Percentiles rank a stretch among this genome's conserved stretches.
Evolutionary conservation across 805 yeast species (phyloP).

Genomic region (Ogataea ganodermae): DNA sequence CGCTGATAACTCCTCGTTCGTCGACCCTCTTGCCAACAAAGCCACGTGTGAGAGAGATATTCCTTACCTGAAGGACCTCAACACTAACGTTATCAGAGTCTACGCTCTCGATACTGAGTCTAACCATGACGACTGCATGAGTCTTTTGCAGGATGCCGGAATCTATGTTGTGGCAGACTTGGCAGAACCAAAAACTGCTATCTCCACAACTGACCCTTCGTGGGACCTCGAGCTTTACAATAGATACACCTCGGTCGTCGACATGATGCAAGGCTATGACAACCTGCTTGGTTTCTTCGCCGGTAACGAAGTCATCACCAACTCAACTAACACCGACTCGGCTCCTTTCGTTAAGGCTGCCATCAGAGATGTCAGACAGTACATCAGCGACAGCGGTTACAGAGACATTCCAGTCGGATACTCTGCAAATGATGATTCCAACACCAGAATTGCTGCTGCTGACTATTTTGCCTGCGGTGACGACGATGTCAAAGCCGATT

Average conservation of each 20-base stretch:
- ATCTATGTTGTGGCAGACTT: conserved; percentile 81
- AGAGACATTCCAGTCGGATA: conserved; percentile 78
- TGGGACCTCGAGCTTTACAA: conserved; percentile 65
- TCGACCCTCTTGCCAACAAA: conserved; percentile 71
- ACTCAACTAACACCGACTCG: conserved; percentile 64
- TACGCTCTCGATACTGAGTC: conserved; percentile 66
- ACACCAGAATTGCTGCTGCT: conserved; percentile 66
- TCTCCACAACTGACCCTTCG: conserved; percentile 60
- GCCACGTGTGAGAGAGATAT: conserved; percentile 69
- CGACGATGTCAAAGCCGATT: conserved; percentile 64
- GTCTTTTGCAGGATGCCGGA: conserved; percentile 66
- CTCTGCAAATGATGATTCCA: conserved; percentile 74
- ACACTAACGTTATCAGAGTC: conserved; percentile 74
- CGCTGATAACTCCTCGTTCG: conserved; percentile 48
- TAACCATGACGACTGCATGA: conserved; percentile 73
- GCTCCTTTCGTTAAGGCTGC: conserved; percentile 86
- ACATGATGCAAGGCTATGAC: conserved; percentile 65
- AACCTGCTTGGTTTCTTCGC: conserved; percentile 82
- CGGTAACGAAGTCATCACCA: conserved; percentile 82
- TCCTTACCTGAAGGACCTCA: conserved; percentile 61
- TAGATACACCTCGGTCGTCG: conserved; percentile 72
- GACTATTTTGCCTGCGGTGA: conserved; percentile 80
- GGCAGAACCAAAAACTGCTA: conserved; percentile 64
- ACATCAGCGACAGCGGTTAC: conserved; percentile 61
- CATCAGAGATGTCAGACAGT: conserved; percentile 71